These are phyloP conservation scores for Solanum hybrid DNA, from an alignment of 305 asterid species.

Conservation along the genomic window DNA sequence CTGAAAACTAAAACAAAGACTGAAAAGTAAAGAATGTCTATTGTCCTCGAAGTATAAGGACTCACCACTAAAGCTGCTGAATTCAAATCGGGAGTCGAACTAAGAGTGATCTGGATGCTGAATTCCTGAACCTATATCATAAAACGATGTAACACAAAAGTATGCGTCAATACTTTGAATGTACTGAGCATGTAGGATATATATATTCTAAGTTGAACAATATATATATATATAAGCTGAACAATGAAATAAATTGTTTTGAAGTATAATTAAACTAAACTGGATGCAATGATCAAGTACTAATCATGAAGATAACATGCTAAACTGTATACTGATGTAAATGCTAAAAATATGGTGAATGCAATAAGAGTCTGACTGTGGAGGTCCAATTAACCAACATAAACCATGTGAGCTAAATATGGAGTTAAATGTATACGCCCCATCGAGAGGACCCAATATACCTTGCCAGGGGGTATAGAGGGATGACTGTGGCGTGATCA, in stretches of 20 bases:
- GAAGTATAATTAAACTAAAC: too few species aligned
- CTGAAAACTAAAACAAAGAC: neutral
- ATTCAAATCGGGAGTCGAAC: too few species aligned
- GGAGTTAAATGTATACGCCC: neutral
- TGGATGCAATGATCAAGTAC: neutral
- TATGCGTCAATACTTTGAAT: neutral
- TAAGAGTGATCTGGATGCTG: neutral
- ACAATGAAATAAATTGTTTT: too few species aligned
- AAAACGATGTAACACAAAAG: neutral
- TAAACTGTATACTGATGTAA: too few species aligned
- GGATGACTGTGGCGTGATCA: neutral
- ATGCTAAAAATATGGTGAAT: neutral
- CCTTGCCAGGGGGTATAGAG: neutral
- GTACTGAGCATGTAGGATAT: neutral
- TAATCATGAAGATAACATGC: neutral
- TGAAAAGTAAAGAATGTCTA: too few species aligned
- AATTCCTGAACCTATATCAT: neutral
- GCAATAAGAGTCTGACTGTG: neutral
- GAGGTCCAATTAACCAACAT: neutral
- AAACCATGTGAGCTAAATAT: neutral
- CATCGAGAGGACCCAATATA: neutral
- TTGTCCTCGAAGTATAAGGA: neutral
- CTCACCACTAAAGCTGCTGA: neutral
- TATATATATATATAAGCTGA: too few species aligned
- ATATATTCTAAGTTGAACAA: too few species aligned